Conservation (phyloP, 805 yeast species). For the Saccharomyces paradoxus region DNA sequence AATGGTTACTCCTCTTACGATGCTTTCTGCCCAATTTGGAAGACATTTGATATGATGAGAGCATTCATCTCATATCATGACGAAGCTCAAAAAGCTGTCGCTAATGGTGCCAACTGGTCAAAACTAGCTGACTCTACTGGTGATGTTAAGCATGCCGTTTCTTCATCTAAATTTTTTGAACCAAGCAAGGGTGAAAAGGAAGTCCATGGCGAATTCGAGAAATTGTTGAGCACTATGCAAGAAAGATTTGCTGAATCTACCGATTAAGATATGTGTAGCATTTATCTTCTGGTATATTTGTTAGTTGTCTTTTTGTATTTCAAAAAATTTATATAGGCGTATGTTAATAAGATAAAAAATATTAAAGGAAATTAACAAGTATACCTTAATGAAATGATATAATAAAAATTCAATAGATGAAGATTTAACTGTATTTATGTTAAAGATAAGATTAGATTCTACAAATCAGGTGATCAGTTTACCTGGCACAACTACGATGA, state of each 20-base stretch:
- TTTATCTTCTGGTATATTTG: not conserved
- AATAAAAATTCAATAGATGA: no score
- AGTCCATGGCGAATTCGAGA: slow-evolving; percentile 68
- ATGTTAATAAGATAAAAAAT: not conserved
- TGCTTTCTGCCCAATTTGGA: slow-evolving; percentile 99
- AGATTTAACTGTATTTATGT: no score
- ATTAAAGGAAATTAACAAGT: not conserved
- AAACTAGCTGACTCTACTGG: slow-evolving; percentile 82
- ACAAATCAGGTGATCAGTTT: no score
- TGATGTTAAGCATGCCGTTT: slow-evolving; percentile 87
- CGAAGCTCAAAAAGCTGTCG: slow-evolving; percentile 94
- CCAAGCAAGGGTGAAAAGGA: slow-evolving; percentile 85
- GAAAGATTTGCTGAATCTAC: slow-evolving; percentile 94
- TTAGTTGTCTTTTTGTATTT: not conserved
- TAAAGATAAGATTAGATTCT: no score
- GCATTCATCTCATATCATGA: slow-evolving; percentile 85
- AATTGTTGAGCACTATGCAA: slow-evolving; percentile 62
- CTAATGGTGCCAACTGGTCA: slow-evolving; percentile 91
- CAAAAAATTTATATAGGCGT: not conserved
- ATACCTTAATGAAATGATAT: not conserved
- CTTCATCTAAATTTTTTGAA: slow-evolving; percentile 91
- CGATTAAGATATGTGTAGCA: slow-evolving; percentile 42
- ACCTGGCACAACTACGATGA: no score
- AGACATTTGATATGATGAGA: slow-evolving; percentile 97
- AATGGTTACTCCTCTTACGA: slow-evolving; percentile 98